Evolutionary conservation across 2,329 filamentous ascomycete species (phyloP).

Genomic region (Phialocephala sp.): DNA sequence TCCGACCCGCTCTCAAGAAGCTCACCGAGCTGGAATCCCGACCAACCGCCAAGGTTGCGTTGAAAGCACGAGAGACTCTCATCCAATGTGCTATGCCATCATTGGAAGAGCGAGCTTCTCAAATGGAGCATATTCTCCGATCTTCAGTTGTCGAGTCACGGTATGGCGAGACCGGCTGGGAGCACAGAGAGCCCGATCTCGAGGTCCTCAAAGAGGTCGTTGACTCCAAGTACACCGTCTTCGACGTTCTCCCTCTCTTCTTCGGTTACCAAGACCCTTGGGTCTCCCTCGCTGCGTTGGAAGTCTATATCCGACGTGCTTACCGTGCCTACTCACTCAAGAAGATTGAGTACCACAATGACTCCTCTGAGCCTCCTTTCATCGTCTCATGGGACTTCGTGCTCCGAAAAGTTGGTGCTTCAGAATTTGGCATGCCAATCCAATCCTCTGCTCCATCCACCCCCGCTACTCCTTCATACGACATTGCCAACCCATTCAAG

Average conservation of each 20-base stretch:
- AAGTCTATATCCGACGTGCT: constrained; percentile 94
- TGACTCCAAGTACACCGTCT: constrained; percentile 98
- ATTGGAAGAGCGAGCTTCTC: constrained; percentile 88
- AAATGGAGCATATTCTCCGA: constrained; percentile 98
- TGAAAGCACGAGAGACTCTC: constrained; percentile 96
- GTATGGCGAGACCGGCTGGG: constrained; percentile 96
- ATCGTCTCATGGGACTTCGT: constrained; percentile 94
- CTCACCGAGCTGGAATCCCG: constrained; percentile 89
- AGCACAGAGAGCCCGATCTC: constrained; percentile 89
- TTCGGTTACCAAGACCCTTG: constrained; percentile 93
- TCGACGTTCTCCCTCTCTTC: constrained; percentile 93
- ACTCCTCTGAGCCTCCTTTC: constrained; percentile 73
- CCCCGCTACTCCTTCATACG: constrained; percentile 73
- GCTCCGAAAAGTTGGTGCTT: constrained; percentile 89
- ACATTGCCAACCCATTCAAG: constrained; percentile 69
- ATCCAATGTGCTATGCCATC: constrained; percentile 97
- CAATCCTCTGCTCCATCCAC: constrained; percentile 83
- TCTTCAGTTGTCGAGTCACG: constrained; percentile 96
- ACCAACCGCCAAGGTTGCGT: constrained; percentile 87
- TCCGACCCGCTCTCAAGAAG: constrained; percentile 81
- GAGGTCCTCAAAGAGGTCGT: constrained; percentile 96
- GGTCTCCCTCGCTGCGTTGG: constrained; percentile 90
- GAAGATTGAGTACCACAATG: constrained; percentile 84
- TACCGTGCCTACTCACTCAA: constrained; percentile 96
- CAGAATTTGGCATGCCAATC: constrained; percentile 84